Evolutionary conservation across 1,139 yeast species (phyloP).

Genomic region (Nakaseomyces bracarensis): DNA sequence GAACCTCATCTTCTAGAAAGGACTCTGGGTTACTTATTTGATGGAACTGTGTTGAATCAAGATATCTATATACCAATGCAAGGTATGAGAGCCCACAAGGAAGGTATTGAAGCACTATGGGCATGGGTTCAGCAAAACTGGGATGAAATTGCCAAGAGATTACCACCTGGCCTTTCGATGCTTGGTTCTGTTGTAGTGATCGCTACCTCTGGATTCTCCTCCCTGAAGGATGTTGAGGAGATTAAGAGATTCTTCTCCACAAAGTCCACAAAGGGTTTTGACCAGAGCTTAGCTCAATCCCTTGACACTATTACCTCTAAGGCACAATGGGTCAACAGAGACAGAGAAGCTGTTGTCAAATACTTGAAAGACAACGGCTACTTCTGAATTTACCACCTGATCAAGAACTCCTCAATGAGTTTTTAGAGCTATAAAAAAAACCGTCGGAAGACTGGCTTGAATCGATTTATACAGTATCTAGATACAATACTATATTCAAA

Average conservation of each 20-base stretch:
- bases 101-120: slow-evolving; percentile 62
- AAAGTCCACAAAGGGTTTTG: slow-evolving; percentile 64
- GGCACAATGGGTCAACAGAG: slow-evolving; percentile 61
- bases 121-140: slow-evolving; percentile 68
- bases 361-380: slow-evolving; percentile 49
- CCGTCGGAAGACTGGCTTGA: too few relatives aligned
- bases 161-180: slow-evolving; percentile 81
- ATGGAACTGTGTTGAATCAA: slow-evolving; percentile 69
- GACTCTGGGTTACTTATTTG: slow-evolving; percentile 55
- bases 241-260: slow-evolving; percentile 51
- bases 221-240: slow-evolving; percentile 47
- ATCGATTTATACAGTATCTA: too few relatives aligned
- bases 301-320: slow-evolving; percentile 59
- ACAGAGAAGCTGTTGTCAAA: slow-evolving; percentile 42
- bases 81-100: slow-evolving; percentile 54
- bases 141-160: slow-evolving; percentile 52
- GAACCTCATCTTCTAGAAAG: slow-evolving; percentile 50
- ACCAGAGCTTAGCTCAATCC: slow-evolving; percentile 64
- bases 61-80: slow-evolving; percentile 74
- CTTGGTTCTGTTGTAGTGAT: slow-evolving; percentile 63
- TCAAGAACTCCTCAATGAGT: too few relatives aligned
- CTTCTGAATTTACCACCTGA: slow-evolving; percentile 11
- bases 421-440: too few relatives aligned
- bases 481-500: too few relatives aligned
- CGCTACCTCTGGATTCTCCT: slow-evolving; percentile 58